Base-by-base conservation (phyloP, 257 asterid genomes). In the Galeopsis tetrahit region DNA sequence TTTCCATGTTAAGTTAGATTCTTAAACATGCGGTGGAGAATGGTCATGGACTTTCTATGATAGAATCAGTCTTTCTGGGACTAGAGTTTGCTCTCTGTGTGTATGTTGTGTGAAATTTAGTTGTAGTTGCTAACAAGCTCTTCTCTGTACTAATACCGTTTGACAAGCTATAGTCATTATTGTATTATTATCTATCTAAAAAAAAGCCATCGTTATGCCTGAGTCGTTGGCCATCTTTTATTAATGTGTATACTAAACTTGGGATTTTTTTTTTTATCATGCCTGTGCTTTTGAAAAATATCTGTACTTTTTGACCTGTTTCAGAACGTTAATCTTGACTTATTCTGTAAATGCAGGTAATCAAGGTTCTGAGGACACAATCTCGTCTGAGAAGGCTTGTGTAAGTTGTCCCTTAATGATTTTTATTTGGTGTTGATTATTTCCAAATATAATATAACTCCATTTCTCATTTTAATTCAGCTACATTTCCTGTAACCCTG, bases 401-500 rank as follows among this genome's bases (percentile, higher is more conserved):
- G 99, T 95, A 86, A 88, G 99, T 86, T 74, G 34, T 53, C 36
- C 67, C 28, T 4, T 8, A 2, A 13, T 60, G 44, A 44, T 7
- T 2, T n/a, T 43, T 36, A n/a, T 36, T 75, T 51, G 10, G 59
- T 58, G 46, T 62, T 42, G 35, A 21, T 64, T 59, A 59, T n/a
- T 58, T 53, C 39, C 21, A 10, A 13, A 52, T 40, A 40, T 61
- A 62, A 35, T 48, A 15, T 8, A 48, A 52, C 56, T 48, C 66
- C 7, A 38, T 75, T 75, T 75, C 62, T 74, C 65, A 63, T 73
- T 70, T 6, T 55, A 77, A 10, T 79, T 74, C 96, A 95, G 99
- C 73, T 95, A 95, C 81, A 92, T 95, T 69, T 95, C 99, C 40
- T 95, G 99, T 74, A 95, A 95, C 78, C 99, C 99, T 5, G 99